phyloP scores from a whole-genome alignment of 495 filamentous ascomycete species.

The Penicillium parvum region DNA sequence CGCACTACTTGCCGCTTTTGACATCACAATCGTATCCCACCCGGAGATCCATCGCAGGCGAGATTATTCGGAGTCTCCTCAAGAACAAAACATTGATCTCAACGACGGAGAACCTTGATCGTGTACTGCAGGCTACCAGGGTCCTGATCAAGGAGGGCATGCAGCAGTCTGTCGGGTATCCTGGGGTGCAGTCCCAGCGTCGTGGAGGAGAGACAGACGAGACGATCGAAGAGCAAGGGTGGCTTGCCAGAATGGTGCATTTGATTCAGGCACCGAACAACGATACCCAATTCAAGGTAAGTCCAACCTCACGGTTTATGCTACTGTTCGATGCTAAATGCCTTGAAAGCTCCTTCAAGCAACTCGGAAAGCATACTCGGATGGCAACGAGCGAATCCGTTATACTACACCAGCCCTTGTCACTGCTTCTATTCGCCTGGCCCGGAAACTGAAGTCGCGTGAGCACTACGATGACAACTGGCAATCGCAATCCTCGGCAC shows the following conservation, averaged over 20 bases:
- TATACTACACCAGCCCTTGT: slow-evolving; percentile 92
- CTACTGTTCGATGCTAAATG: slow-evolving; percentile 20
- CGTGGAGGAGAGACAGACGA: slow-evolving; percentile 82
- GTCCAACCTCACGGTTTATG: not conserved
- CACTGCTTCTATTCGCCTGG: slow-evolving; percentile 84
- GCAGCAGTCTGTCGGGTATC: slow-evolving; percentile 78
- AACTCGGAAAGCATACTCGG: slow-evolving; percentile 78
- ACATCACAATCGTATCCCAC: slow-evolving; percentile 93
- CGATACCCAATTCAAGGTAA: slow-evolving; percentile 83
- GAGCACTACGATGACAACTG: slow-evolving; percentile 96
- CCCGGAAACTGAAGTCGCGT: slow-evolving; percentile 80
- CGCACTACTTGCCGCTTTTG: slow-evolving; percentile 84
- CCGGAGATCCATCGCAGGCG: slow-evolving; percentile 81
- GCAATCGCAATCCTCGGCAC: slow-evolving; percentile 79
- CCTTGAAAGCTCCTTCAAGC: slow-evolving; percentile 70
- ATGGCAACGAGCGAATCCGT: slow-evolving; percentile 91
- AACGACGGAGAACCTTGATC: slow-evolving; percentile 74
- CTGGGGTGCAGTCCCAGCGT: slow-evolving; percentile 63
- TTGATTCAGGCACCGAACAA: slow-evolving; percentile 78
- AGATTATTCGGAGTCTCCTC: slow-evolving; percentile 73
- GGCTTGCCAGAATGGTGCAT: slow-evolving; percentile 88
- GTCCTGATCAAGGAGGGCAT: slow-evolving; percentile 91
- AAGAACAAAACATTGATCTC: slow-evolving; percentile 75
- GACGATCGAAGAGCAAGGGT: slow-evolving; percentile 95
- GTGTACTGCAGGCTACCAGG: slow-evolving; percentile 78